Conservation (phyloP, 1,284 basidiomycete genomes). For the Ustilago shanxiensis region DNA sequence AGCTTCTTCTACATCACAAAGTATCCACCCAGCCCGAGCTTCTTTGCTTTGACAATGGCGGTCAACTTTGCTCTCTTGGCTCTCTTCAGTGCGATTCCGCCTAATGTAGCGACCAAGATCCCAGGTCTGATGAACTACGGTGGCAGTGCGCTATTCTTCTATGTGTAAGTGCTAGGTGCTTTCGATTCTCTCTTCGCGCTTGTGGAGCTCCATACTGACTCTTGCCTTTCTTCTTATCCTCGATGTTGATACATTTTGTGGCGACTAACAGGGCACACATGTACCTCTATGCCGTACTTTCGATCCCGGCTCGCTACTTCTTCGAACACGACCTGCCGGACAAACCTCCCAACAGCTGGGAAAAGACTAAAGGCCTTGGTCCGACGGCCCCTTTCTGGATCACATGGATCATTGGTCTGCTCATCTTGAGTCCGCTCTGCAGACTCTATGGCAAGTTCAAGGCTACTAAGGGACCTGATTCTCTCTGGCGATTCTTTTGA, state of each 20-base stretch:
- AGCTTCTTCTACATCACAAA: constrained; percentile 62
- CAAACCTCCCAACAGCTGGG: constrained; percentile 34
- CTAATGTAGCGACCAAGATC: constrained; percentile 6
- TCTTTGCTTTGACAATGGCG: constrained; percentile 50
- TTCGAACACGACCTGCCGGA: constrained; percentile 44
- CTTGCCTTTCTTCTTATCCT: not conserved
- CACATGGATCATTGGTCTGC: constrained; percentile 28
- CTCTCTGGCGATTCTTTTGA: constrained; percentile 51
- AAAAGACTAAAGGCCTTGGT: constrained; percentile 21
- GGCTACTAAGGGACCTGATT: constrained; percentile 18
- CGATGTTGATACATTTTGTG: not conserved
- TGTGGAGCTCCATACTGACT: not conserved
- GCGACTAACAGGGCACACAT: constrained; percentile 23
- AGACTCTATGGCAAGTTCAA: constrained; percentile 42
- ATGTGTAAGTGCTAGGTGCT: constrained; percentile 40
- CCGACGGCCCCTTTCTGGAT: constrained; percentile 38
- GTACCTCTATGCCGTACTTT: constrained; percentile 34
- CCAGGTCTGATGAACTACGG: constrained; percentile 49
- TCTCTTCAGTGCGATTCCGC: constrained; percentile 42
- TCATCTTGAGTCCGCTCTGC: constrained; percentile 40
- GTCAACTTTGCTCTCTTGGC: constrained; percentile 52
- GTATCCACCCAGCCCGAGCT: constrained; percentile 57
- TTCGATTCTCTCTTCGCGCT: not conserved
- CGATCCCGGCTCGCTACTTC: constrained; percentile 30
- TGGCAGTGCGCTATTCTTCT: constrained; percentile 58